Evolutionary conservation across 1,284 basidiomycete species (phyloP).

Genomic region (Boletus sp.): DNA sequence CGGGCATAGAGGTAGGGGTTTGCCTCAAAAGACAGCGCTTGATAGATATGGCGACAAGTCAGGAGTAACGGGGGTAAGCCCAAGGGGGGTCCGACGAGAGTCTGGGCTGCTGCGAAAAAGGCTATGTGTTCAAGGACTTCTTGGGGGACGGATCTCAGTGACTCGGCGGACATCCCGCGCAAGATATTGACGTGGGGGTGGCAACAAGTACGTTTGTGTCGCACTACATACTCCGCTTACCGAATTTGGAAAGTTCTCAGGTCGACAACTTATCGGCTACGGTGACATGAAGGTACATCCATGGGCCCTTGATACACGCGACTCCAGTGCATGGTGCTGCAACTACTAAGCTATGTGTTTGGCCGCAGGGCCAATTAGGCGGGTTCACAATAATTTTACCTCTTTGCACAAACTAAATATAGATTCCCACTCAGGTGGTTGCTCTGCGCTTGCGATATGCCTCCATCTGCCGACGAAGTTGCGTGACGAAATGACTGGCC

Average conservation of each 20-base stretch:
- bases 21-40: constrained; percentile 41
- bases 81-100: constrained; percentile 52
- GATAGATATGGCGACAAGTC: constrained; percentile 50
- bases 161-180: constrained; percentile 17
- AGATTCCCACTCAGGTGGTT: constrained; percentile 44
- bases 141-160: constrained; percentile 46
- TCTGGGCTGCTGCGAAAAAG: constrained; percentile 46
- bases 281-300: too few species aligned
- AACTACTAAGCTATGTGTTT: not conserved
- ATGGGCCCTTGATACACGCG: constrained; percentile 8
- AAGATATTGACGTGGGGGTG: not conserved
- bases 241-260: constrained; percentile 4
- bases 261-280: too few species aligned
- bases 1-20: constrained; percentile 66
- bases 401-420: constrained; percentile 46
- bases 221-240: constrained; percentile 4
- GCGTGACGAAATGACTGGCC: constrained; percentile 42
- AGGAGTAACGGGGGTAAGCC: constrained; percentile 50
- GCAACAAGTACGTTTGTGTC: not conserved
- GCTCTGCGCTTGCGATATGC: constrained; percentile 30
- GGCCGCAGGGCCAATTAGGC: not conserved
- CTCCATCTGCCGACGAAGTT: constrained; percentile 51
- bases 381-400: constrained; percentile 16
- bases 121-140: constrained; percentile 73
- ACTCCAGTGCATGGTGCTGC: not conserved